Evolutionary conservation across 192 early-diverging fungal genomes (phyloP).

Genomic region (Umbelopsis sp.): DNA sequence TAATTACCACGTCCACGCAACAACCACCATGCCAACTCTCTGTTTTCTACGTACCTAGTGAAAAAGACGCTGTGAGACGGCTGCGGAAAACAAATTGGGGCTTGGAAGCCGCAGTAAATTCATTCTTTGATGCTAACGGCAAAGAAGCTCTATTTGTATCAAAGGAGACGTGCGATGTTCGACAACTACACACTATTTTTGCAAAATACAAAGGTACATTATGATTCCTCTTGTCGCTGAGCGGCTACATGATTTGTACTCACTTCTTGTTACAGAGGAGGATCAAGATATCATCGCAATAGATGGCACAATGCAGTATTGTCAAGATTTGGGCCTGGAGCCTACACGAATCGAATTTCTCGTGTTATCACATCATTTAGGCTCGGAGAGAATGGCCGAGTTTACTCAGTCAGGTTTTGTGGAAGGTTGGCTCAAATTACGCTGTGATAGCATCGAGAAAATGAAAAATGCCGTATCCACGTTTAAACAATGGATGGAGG

Average conservation of each 20-base stretch:
- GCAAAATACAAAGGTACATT: constrained; percentile 72
- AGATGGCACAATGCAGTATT: constrained; percentile 74
- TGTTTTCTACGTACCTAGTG: constrained; percentile 43
- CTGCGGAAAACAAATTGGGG: constrained; percentile 69
- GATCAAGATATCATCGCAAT: constrained; percentile 68
- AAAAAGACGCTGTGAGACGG: constrained; percentile 51
- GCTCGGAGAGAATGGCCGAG: constrained; percentile 73
- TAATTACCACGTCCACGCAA: neutral
- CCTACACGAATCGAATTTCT: constrained; percentile 75
- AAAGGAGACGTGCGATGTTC: constrained; percentile 25
- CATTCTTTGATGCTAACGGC: constrained; percentile 47
- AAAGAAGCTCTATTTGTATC: neutral
- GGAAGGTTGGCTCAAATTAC: constrained; percentile 70
- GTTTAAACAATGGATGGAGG: constrained; percentile 51
- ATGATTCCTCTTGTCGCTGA: neutral
- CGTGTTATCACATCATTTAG: constrained; percentile 70
- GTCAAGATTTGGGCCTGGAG: constrained; percentile 70
- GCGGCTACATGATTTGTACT: neutral
- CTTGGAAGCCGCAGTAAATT: constrained; percentile 65
- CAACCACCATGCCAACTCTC: constrained; percentile 24
- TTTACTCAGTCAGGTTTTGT: constrained; percentile 72
- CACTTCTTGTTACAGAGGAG: constrained; percentile 43
- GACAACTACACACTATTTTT: constrained; percentile 63
- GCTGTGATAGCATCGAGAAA: constrained; percentile 70
- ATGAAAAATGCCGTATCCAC: constrained; percentile 56